Evolutionary conservation across 2,329 filamentous ascomycete species (phyloP), one percentile per base, ranked within the genome.

Genomic region (Cladosporium sp.): DNA sequence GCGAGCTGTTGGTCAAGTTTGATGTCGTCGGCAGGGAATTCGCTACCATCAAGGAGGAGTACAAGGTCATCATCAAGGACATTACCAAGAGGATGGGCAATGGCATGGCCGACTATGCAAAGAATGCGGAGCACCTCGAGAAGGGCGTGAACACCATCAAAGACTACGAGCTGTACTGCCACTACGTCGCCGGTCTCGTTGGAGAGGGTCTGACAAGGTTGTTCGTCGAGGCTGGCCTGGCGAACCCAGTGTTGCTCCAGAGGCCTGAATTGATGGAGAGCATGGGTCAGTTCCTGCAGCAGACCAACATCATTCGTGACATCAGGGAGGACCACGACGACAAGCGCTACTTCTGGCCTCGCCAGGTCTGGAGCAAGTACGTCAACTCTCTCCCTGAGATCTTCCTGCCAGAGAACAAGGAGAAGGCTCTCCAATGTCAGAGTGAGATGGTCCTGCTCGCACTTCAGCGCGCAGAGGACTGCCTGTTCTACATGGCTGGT

Each of bases 281-380:
- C 45, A 99, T 99, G 94, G 94, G 91, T 22, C 89, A 96, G 66
- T 96, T 99, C 76, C 80, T 99, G 62, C 94, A 99, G 72, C 96
- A 99, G 81, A 96, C 92, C 65, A 99, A 99, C 81, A 97, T 99
- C 73, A 97, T 97, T 71, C 90, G 94, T 71, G 94, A 99, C 73
- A 84, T 97, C 64, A 86, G 87, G 67, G 94, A 99, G 74, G 94
- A 99, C 71, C 87, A 87, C 67, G 84, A 89, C 60, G 94, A 97
- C 74, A 87, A 88, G 67, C 86, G 94, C 62, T 86, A 90, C 59
- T 99, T 96, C 82, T 99, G 91, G 86, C 94, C 94, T 52, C 89
- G 88, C 74, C 92, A 96, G 77, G 91, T 99, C 70, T 99, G 94
- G 94, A 91, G 89, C 71, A 95, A 96, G 81, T 87, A 99, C 72